A percentile compares a stretch with the other conserved stretches of the same genome.
Conservation (phyloP, 208 protist species). For the Acanthamoeba royreba region DNA sequence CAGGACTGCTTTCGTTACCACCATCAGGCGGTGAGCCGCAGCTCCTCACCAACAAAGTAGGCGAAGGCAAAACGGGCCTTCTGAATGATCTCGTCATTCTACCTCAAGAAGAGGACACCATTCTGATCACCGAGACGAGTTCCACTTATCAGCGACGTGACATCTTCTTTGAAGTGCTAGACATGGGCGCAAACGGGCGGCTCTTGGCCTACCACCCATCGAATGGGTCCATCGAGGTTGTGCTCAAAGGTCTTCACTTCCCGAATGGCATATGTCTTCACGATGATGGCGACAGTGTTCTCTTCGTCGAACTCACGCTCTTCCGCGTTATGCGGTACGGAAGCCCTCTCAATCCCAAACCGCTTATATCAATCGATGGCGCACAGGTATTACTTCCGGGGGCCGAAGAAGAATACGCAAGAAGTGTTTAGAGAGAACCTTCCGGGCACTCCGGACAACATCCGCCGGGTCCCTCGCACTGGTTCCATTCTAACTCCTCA, state of each 20-base stretch:
- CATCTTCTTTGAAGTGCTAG: background rate
- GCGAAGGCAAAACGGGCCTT: background rate
- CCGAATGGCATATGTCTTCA: background rate
- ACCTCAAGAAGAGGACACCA: background rate
- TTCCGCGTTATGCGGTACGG: background rate
- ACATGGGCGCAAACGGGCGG: background rate
- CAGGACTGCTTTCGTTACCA: background rate
- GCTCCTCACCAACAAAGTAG: background rate
- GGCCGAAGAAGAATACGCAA: background rate
- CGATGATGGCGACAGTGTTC: conserved; percentile 7
- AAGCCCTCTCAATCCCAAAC: background rate
- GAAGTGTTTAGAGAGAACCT: conserved; percentile 26
- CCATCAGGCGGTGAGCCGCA: background rate
- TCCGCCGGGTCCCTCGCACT: background rate
- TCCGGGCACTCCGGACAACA: conserved; percentile 6
- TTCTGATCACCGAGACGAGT: background rate
- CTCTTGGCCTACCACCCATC: conserved; percentile 8
- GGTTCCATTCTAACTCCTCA: background rate
- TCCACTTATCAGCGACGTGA: background rate
- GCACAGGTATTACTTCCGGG: background rate
- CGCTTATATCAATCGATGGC: background rate
- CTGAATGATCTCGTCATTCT: background rate
- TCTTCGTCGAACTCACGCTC: background rate
- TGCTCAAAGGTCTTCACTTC: background rate
- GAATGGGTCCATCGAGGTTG: background rate